These are phyloP conservation scores for Syzygium grande DNA, from an alignment of 345 rosid species.

Conservation along the genomic window DNA sequence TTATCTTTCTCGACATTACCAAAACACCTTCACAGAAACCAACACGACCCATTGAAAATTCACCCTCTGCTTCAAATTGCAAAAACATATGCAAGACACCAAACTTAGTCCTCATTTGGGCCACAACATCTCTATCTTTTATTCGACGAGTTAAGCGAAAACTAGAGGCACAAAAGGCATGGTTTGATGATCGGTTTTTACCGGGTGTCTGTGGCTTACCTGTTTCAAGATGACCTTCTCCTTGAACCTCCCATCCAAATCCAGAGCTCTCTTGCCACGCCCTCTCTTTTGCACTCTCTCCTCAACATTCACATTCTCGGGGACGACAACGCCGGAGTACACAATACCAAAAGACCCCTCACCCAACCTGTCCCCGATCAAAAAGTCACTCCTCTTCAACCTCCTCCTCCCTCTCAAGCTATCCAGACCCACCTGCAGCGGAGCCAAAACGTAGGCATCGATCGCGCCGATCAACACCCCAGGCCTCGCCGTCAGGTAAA, in stretches of 20 bases:
- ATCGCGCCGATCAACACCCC: slow-evolving; percentile 87
- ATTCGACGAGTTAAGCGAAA: not conserved
- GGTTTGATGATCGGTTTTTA: not conserved
- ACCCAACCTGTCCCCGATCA: slow-evolving; percentile 67
- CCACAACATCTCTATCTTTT: not conserved
- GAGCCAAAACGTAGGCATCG: slow-evolving; percentile 83
- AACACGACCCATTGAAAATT: not conserved
- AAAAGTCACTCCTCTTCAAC: slow-evolving; percentile 61
- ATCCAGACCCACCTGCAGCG: slow-evolving; percentile 62
- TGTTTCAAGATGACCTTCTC: slow-evolving; percentile 80
- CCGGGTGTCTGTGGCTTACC: slow-evolving; percentile 19
- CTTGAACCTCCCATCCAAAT: slow-evolving; percentile 38
- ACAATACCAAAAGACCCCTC: slow-evolving; percentile 96
- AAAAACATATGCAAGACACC: not conserved
- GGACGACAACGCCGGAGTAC: slow-evolving; percentile 68
- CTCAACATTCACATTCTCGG: slow-evolving; percentile 39
- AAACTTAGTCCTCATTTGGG: not conserved
- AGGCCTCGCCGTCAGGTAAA: slow-evolving; percentile 88
- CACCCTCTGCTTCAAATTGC: not conserved
- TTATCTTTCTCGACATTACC: not conserved
- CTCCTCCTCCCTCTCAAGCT: slow-evolving; percentile 65
- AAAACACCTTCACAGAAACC: not conserved
- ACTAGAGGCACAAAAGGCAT: not conserved
- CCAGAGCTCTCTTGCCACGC: slow-evolving; percentile 19
- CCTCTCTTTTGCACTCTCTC: slow-evolving; percentile 37